Percentiles rank a stretch among this genome's conserved stretches.
These are phyloP conservation scores for Fusarium zealandicum DNA, from an alignment of 2,329 filamentous ascomycete genomes.

Conservation along the genomic window DNA sequence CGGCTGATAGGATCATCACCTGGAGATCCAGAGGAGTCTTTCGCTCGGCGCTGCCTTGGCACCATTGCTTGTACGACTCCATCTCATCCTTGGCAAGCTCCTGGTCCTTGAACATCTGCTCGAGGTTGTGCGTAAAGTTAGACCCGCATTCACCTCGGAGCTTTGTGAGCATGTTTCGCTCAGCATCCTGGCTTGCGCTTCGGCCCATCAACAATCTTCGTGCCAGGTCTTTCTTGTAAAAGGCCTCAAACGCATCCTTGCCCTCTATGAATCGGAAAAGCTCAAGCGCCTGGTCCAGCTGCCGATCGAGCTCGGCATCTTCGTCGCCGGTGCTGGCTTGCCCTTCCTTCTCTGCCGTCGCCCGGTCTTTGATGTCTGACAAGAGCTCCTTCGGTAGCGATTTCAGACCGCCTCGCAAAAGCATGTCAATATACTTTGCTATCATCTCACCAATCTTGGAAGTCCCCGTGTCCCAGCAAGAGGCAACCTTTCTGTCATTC, in stretches of 20 bases:
- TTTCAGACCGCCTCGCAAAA: conserved; percentile 88
- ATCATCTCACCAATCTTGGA: conserved; percentile 99
- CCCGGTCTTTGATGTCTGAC: conserved; percentile 66
- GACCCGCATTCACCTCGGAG: conserved; percentile 93
- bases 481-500: conserved; percentile 80
- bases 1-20: conserved; percentile 88
- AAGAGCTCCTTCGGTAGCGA: conserved; percentile 75
- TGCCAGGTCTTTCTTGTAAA: conserved; percentile 98
- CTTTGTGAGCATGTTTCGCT: conserved; percentile 92
- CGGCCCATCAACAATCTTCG: conserved; percentile 87
- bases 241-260: conserved; percentile 97
- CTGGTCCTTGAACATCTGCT: conserved; percentile 99
- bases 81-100: conserved; percentile 93
- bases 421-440: conserved; percentile 91
- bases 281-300: conserved; percentile 91
- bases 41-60: conserved; percentile 57
- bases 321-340: conserved; percentile 79
- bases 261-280: conserved; percentile 97
- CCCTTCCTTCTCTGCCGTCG: conserved; percentile 65
- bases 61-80: conserved; percentile 79
- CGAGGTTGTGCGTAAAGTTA: conserved; percentile 94
- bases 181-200: conserved; percentile 92
- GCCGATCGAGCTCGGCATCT: conserved; percentile 88
- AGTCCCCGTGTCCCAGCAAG: conserved; percentile 80
- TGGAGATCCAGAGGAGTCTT: conserved; percentile 67